Evolutionary conservation across 2,329 filamentous ascomycete species (phyloP).

Genomic region (Alternaria brassicicola): DNA sequence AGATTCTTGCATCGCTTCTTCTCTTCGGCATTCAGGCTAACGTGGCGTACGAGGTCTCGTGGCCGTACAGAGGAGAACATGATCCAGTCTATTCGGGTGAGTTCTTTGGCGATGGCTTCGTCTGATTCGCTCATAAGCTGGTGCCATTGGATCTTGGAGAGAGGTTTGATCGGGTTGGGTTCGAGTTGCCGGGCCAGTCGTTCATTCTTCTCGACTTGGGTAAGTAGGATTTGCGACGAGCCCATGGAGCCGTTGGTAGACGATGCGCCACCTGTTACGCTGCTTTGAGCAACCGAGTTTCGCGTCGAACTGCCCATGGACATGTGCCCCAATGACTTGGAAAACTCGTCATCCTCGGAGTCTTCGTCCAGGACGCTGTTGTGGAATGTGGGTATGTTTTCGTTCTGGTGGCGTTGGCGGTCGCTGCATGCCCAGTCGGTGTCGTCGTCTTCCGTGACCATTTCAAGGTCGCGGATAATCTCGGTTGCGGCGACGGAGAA

Average conservation of each 20-base stretch:
- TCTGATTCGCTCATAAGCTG: conserved; percentile 86
- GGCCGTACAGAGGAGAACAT: conserved; percentile 96
- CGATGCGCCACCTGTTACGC: conserved; percentile 32
- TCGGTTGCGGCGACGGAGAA: conserved; percentile 86
- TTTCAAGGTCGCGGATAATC: conserved; percentile 78
- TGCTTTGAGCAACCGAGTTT: conserved; percentile 40
- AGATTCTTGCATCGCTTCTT: conserved; percentile 78
- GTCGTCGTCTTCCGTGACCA: conserved; percentile 85
- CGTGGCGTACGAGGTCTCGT: conserved; percentile 89
- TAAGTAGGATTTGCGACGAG: conserved; percentile 59
- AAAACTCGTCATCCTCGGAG: conserved; percentile 45
- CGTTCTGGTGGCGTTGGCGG: conserved; percentile 58
- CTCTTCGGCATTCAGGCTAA: conserved; percentile 73
- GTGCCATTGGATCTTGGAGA: conserved; percentile 88
- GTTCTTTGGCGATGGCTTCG: conserved; percentile 84
- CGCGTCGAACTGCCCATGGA: conserved; percentile 35
- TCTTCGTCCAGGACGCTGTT: conserved; percentile 50
- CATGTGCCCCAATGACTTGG: conserved; percentile 38
- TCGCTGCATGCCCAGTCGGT: conserved; percentile 90
- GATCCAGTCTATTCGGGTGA: conserved; percentile 96
- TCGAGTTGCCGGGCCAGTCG: conserved; percentile 75
- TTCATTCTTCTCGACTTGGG: conserved; percentile 79
- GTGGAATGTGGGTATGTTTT: conserved; percentile 52
- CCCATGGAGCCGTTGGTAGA: conserved; percentile 36
- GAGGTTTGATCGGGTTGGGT: conserved; percentile 69